phyloP scores from a whole-genome alignment of 441 rosid species.

The Codiaeum variegatum region DNA sequence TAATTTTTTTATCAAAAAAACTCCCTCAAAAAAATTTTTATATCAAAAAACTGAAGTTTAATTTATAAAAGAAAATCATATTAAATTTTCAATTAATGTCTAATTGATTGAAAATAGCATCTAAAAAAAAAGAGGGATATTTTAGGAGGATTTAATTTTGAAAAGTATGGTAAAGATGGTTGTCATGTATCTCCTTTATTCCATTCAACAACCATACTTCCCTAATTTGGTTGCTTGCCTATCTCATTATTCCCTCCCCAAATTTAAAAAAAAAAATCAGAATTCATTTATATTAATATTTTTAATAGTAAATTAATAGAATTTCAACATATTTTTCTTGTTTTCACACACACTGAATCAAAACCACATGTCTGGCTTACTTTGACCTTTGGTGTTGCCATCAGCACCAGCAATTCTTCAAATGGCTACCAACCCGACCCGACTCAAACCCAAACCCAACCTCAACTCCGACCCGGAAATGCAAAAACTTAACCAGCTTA shows the following conservation, averaged over 20 bases:
- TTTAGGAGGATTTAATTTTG: not conserved
- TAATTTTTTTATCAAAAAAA: no score
- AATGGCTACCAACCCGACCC: constrained; percentile 12
- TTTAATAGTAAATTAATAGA: not conserved
- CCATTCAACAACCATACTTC: constrained; percentile 50
- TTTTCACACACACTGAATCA: constrained; percentile 35
- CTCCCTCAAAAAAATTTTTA: no score
- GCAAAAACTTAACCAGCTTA: no score
- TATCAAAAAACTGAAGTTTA: no score
- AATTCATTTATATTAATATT: not conserved
- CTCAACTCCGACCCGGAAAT: no score
- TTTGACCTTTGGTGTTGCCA: constrained; percentile 23
- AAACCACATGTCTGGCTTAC: constrained; percentile 28
- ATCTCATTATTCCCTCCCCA: constrained; percentile 8
- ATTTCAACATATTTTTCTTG: constrained; percentile 12
- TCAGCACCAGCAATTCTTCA: not conserved
- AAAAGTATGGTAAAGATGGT: constrained; percentile 29
- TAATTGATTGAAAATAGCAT: no score
- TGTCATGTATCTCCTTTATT: constrained; percentile 26
- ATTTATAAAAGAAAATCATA: no score
- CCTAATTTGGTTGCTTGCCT: constrained; percentile 39
- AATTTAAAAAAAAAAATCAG: no score
- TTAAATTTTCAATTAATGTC: no score
- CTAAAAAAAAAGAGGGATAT: not conserved
- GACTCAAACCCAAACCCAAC: no score